phyloP scores from a whole-genome alignment of 768 basidiomycete genomes.

The Calvatia gigantea region DNA sequence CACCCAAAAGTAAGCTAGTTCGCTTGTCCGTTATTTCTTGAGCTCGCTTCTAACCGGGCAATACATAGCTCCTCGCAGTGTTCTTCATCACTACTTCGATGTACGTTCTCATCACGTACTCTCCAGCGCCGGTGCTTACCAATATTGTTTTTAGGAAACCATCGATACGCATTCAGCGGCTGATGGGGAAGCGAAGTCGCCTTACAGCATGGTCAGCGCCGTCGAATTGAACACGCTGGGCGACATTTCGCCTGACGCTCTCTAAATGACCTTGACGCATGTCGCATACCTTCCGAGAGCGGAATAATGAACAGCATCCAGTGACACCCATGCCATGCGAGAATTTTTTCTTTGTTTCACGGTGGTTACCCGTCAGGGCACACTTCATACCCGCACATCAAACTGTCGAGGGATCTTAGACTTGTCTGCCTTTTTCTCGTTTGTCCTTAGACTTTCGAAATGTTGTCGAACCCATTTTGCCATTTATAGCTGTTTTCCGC shows the following conservation, averaged over 20 bases:
- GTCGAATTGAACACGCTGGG: conserved; percentile 56
- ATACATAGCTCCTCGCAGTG: conserved; percentile 72
- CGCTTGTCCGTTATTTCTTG: neutral
- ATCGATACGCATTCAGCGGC: conserved; percentile 70
- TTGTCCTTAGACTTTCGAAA: too few relatives aligned
- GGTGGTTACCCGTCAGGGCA: too few relatives aligned
- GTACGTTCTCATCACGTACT: conserved; percentile 42
- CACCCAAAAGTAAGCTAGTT: conserved; percentile 76
- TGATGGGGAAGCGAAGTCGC: conserved; percentile 66
- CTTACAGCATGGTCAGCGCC: conserved; percentile 56
- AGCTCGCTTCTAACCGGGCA: neutral
- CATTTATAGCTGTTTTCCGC: too few relatives aligned
- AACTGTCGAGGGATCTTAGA: too few relatives aligned
- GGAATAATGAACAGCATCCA: neutral
- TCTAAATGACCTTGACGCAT: conserved; percentile 30
- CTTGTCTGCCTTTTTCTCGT: too few relatives aligned
- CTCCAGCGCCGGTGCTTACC: conserved; percentile 2
- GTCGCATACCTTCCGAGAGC: neutral
- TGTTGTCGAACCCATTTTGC: too few relatives aligned
- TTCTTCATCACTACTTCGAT: conserved; percentile 93
- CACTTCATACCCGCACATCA: too few relatives aligned
- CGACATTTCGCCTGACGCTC: conserved; percentile 69
- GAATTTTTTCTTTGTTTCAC: too few relatives aligned
- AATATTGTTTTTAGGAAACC: conserved; percentile 49
- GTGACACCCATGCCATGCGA: too few relatives aligned